Evolutionary conservation across 139 green algal species (phyloP).

Genomic region (Chlamydomonas sp.): DNA sequence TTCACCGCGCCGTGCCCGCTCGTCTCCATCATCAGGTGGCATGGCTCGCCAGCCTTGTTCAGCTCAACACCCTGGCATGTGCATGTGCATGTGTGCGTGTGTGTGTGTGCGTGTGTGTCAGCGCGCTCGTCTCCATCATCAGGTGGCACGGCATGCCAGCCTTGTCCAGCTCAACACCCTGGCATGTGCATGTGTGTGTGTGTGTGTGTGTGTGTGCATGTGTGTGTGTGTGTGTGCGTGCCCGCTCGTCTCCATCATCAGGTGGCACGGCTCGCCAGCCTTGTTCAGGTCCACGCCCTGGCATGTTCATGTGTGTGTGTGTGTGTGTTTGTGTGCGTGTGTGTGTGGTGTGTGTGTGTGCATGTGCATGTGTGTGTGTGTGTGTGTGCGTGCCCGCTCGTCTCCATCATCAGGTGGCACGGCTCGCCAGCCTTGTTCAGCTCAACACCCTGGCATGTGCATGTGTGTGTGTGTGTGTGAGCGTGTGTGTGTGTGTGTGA

Average conservation of each 20-base stretch:
- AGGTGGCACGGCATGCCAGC: slow-evolving; percentile 62
- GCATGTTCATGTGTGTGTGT: too few species aligned
- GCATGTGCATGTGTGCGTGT: slow-evolving; percentile 82
- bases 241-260: too few species aligned
- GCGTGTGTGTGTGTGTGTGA: too few species aligned
- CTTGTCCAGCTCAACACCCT: slow-evolving; percentile 63
- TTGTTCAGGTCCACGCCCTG: too few species aligned
- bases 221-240: too few species aligned
- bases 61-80: slow-evolving; percentile 63
- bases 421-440: slow-evolving; percentile 72
- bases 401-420: too few species aligned
- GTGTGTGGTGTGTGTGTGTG: neutral
- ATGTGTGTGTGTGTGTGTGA: too few species aligned
- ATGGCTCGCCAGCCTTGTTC: slow-evolving; percentile 60
- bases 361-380: neutral
- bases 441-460: slow-evolving; percentile 75
- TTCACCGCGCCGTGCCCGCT: slow-evolving; percentile 85
- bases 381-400: slow-evolving; percentile 12
- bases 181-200: slow-evolving; percentile 24
- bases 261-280: too few species aligned
- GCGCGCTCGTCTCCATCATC: slow-evolving; percentile 88
- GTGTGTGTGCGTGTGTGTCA: slow-evolving; percentile 35
- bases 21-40: slow-evolving; percentile 95
- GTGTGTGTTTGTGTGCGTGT: too few species aligned
- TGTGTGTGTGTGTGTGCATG: neutral